Evolutionary conservation across 139 green algal species (phyloP).

Genomic region (Chlamydomonas sphaeroides): DNA sequence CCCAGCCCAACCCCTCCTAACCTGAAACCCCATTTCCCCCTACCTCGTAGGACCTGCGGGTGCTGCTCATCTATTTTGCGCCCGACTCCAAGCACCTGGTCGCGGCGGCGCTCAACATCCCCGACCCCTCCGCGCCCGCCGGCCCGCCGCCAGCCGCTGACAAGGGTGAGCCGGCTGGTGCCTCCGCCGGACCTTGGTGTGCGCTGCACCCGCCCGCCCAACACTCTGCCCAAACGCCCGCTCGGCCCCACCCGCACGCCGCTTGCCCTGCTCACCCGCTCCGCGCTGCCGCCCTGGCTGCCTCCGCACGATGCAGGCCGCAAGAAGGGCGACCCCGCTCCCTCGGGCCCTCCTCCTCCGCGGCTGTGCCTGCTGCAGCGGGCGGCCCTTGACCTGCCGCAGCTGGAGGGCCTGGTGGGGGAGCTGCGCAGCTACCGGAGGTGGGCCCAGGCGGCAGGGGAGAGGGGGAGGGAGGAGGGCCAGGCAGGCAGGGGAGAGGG

Average conservation of each 20-base stretch:
- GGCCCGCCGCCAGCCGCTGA: not conserved
- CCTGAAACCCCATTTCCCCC: not conserved
- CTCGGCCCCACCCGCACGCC: no score
- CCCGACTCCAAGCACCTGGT: conserved; percentile 16
- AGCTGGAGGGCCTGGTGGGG: conserved; percentile 24
- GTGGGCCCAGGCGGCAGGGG: no score
- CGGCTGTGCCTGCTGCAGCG: not conserved
- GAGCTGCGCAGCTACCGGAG: conserved; percentile 27
- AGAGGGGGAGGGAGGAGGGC: no score
- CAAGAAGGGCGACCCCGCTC: conserved; percentile 14
- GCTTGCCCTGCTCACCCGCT: no score
- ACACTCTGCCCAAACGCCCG: no score
- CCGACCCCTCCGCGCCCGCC: not conserved
- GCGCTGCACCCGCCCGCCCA: no score
- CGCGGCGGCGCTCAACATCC: conserved; percentile 40
- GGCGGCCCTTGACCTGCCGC: not conserved
- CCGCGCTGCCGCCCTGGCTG: no score
- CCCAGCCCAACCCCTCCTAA: no score
- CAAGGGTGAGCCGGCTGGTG: not conserved
- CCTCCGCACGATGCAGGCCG: no score
- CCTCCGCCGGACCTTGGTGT: no score
- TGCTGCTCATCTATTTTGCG: conserved; percentile 38
- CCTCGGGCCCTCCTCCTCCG: not conserved
- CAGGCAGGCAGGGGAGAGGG: no score
- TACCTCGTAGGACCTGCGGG: conserved; percentile 28